Base-by-base conservation (phyloP, 2,329 filamentous ascomycete genomes). In the Colletotrichum paranaense region DNA sequence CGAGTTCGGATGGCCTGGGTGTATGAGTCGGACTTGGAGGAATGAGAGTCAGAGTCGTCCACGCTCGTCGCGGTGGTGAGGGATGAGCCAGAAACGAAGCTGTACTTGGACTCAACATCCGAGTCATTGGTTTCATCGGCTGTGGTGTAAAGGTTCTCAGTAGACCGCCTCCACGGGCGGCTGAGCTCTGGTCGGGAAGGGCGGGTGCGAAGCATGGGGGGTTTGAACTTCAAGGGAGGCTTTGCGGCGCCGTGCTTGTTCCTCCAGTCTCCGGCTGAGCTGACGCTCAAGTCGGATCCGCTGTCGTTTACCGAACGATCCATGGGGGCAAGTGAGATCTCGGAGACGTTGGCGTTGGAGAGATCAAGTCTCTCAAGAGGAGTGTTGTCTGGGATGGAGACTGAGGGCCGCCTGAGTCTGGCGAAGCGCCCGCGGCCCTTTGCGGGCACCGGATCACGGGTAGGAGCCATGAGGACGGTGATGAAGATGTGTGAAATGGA, bases 41-140 rank as follows among this genome's bases (percentile, higher is more conserved):
- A 53, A 5, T 72, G 52, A 11, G 32, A 49, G 26, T 73, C 70
- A 7, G 63, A 68, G 14, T 68, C 68, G 2, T 68, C 70, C 26
- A 75, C 69, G 49, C 74, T 75, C n/a, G 74, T 75, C n/a, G 74
- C 74, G 62, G 60, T 64, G 5, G 74, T 75, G 60, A 74, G 24
- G 53, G 65, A 57, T n/a, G 73, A 72, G 26, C 46, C 56, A 28
- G 73, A 67, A 49, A 68, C 70, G 32, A 72, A 75, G 62, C 68
- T 75, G 62, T 62, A 75, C 57, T 72, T 74, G 9, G 73, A 75
- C 56, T 75, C 74, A 11, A 53, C 68, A 12, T 75, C 74, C 5
- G 74, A 75, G 53, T 75, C 74, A 30, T 72, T 64, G 35, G 62
- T 64, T 12, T 75, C 73, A 14, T 75, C 74, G n/a, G 66, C 74